Percentiles rank a stretch among this genome's conserved stretches.
Evolutionary conservation across 2,329 filamentous ascomycete genomes (phyloP).

Genomic region (Cladosporium sp.): DNA sequence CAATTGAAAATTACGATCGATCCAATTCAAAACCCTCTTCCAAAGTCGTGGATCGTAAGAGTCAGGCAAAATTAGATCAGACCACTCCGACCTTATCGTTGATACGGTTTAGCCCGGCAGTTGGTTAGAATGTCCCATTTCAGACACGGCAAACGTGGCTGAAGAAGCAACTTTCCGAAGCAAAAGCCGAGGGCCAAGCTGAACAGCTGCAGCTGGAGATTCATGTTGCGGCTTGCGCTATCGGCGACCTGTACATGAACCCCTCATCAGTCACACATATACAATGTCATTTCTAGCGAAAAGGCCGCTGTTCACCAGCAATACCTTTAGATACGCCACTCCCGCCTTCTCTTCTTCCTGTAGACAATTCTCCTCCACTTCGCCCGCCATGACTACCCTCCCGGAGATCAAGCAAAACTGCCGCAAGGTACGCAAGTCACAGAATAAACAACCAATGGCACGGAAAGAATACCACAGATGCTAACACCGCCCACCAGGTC

Average conservation of each 20-base stretch:
- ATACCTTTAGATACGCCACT: conserved; percentile 4
- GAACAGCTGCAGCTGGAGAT: not conserved
- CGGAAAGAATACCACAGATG: not conserved
- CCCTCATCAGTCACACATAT: conserved; percentile 1
- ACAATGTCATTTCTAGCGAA: conserved; percentile 9
- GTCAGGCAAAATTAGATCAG: not conserved
- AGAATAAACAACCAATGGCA: not conserved
- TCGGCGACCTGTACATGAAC: not conserved
- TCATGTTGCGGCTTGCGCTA: not conserved
- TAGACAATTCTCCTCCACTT: conserved; percentile 4
- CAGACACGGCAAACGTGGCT: too few species aligned
- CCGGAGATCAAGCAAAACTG: conserved; percentile 40
- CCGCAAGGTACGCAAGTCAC: conserved; percentile 38
- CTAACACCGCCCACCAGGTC: conserved; percentile 49
- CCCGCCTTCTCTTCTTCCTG: not conserved
- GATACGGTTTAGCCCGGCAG: too few species aligned
- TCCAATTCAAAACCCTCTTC: too few species aligned
- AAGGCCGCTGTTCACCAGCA: conserved; percentile 4
- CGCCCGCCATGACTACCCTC: conserved; percentile 14
- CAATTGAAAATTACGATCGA: too few species aligned
- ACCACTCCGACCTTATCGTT: not conserved
- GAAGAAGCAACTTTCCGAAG: not conserved
- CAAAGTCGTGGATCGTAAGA: not conserved
- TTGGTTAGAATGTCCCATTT: too few species aligned
- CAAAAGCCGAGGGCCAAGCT: not conserved